Conservation (phyloP, 2,329 filamentous ascomycete species). For the Colletotrichum cordylinicola region DNA sequence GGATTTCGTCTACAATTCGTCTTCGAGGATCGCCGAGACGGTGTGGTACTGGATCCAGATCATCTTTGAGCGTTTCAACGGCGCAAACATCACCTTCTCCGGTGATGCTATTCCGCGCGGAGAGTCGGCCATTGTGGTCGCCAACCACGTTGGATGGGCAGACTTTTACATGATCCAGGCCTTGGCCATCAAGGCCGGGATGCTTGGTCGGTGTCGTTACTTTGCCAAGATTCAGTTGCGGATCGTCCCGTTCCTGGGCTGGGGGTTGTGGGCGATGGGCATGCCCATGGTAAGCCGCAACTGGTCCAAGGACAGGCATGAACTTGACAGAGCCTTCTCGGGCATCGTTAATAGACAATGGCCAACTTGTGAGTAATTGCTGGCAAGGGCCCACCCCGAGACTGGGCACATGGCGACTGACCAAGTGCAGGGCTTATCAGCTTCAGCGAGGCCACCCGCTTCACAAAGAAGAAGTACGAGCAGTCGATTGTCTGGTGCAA, state of each 20-base stretch:
- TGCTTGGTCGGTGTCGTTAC: slow-evolving; percentile 67
- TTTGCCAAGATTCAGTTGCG: slow-evolving; percentile 67
- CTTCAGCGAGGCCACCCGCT: slow-evolving; percentile 69
- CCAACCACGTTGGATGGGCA: slow-evolving; percentile 66
- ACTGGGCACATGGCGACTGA: not conserved
- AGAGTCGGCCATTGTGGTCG: slow-evolving; percentile 66
- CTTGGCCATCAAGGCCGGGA: slow-evolving; percentile 56
- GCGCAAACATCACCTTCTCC: slow-evolving; percentile 56
- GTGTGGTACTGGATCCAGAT: slow-evolving; percentile 64
- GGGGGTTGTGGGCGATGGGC: slow-evolving; percentile 69
- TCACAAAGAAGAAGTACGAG: slow-evolving; percentile 57
- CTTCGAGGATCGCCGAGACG: slow-evolving; percentile 58
- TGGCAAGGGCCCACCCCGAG: not conserved
- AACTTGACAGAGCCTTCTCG: slow-evolving; percentile 62
- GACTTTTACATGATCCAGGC: slow-evolving; percentile 71
- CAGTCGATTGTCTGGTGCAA: slow-evolving; percentile 59
- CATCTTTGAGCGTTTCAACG: slow-evolving; percentile 61
- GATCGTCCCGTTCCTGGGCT: slow-evolving; percentile 65
- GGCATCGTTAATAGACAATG: slow-evolving; percentile 56
- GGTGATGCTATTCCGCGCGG: slow-evolving; percentile 55
- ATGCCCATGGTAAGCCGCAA: slow-evolving; percentile 68
- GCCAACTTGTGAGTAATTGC: slow-evolving; percentile 59
- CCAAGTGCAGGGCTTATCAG: slow-evolving; percentile 62
- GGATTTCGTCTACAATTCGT: slow-evolving; percentile 55
- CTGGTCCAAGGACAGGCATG: slow-evolving; percentile 61